These are phyloP conservation scores for Alliaria petiolata DNA, from an alignment of 345 rosid genomes.

Conservation along the genomic window DNA sequence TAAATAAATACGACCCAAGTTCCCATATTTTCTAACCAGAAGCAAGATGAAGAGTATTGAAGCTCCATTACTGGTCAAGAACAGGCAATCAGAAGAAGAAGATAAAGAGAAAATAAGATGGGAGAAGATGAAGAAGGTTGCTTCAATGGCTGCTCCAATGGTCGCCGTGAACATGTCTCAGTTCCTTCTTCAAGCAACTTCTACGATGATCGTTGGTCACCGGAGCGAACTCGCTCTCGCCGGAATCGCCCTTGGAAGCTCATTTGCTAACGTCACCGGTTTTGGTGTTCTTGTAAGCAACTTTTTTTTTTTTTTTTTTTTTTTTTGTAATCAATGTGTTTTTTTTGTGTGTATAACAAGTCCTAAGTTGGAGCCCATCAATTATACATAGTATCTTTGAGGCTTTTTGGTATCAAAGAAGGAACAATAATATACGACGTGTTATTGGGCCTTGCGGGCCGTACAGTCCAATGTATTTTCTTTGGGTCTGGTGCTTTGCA, in stretches of 20 bases:
- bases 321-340: background rate
- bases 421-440: background rate
- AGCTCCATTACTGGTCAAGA: conserved; percentile 20
- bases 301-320: background rate
- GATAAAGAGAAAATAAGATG: conserved; percentile 17
- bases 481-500: background rate
- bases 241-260: conserved; percentile 23
- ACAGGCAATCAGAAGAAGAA: conserved; percentile 5
- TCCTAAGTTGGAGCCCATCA: background rate
- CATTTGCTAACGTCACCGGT: conserved; percentile 32
- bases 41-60: conserved; percentile 7
- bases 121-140: conserved; percentile 30
- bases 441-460: background rate
- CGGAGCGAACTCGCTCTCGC: conserved; percentile 25
- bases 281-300: conserved; percentile 33
- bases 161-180: conserved; percentile 33
- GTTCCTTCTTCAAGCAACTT: conserved; percentile 28
- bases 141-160: conserved; percentile 37
- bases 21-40: background rate
- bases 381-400: background rate
- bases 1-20: conserved; percentile 3
- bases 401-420: background rate
- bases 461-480: background rate
- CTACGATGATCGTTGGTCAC: conserved; percentile 35
- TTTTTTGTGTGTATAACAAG: no score